phyloP scores from a whole-genome alignment of 208 protist genomes.

The Wallacemonas sp. region DNA sequence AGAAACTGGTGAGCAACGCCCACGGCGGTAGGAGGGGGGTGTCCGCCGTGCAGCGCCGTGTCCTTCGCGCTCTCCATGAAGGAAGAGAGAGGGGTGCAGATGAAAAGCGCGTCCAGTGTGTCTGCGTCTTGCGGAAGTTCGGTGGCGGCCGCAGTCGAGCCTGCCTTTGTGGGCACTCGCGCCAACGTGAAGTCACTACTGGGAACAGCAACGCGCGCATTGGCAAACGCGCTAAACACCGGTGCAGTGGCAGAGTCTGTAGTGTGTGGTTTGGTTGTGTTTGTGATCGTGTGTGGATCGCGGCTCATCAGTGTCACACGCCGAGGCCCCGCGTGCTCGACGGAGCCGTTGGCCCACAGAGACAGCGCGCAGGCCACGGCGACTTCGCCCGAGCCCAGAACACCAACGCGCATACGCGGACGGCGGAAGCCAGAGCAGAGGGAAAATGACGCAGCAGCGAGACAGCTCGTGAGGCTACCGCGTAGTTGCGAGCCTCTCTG shows the following conservation, averaged over 20 bases:
- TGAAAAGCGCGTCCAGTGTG: conserved; percentile 12
- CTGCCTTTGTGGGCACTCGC: background rate
- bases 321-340: background rate
- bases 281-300: background rate
- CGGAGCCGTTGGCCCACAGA: conserved; percentile 27
- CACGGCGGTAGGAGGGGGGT: conserved; percentile 11
- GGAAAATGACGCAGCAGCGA: conserved; percentile 8
- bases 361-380: conserved; percentile 69
- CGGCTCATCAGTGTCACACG: conserved; percentile 6
- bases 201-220: conserved; percentile 16
- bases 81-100: conserved; percentile 24
- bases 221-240: background rate
- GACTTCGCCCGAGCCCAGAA: conserved; percentile 71
- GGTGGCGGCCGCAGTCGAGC: background rate
- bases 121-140: background rate
- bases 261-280: background rate
- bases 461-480: too few species aligned
- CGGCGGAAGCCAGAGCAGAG: conserved; percentile 11
- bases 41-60: conserved; percentile 1
- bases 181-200: conserved; percentile 13
- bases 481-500: too few species aligned
- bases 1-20: conserved; percentile 20
- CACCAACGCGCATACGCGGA: conserved; percentile 18
- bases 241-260: background rate
- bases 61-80: conserved; percentile 17